These are phyloP conservation scores for Hsuehochloa calcarea DNA, from an alignment of 176 grass and related monocot species.

Conservation along the genomic window DNA sequence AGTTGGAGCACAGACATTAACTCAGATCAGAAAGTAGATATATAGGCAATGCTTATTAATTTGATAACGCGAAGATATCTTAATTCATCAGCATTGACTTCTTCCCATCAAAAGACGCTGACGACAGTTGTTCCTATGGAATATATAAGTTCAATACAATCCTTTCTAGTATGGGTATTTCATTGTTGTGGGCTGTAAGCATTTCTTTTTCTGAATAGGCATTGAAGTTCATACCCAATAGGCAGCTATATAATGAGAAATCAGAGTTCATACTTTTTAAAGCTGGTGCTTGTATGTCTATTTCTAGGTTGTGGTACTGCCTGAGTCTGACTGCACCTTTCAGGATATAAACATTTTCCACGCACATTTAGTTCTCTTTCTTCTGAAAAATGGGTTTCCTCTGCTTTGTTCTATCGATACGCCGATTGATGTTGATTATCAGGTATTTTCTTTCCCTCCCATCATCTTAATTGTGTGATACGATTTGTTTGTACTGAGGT, in stretches of 20 bases:
- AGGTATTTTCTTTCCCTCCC: slow-evolving; percentile 51
- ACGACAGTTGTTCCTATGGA: not conserved
- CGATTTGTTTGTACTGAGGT: slow-evolving; percentile 20
- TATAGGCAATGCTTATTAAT: not conserved
- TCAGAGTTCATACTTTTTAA: not conserved
- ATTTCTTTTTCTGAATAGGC: not conserved
- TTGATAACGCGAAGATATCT: not conserved
- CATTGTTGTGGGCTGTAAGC: not conserved
- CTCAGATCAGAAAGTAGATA: not conserved
- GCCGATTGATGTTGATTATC: slow-evolving; percentile 52
- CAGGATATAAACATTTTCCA: slow-evolving; percentile 97
- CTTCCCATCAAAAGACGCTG: not conserved
- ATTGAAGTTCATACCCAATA: not conserved
- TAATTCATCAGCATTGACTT: not conserved
- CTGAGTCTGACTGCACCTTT: slow-evolving; percentile 54
- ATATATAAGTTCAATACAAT: not conserved
- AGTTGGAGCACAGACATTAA: not conserved
- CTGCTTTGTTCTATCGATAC: slow-evolving; percentile 83
- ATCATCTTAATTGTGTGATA: not conserved
- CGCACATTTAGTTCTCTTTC: slow-evolving; percentile 73
- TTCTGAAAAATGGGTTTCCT: slow-evolving; percentile 60
- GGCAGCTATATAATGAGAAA: not conserved
- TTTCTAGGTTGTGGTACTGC: slow-evolving; percentile 65
- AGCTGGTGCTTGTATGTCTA: slow-evolving; percentile 7
- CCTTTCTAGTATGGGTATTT: not conserved